These are phyloP conservation scores for Inonotus obliquus DNA, from an alignment of 1,284 basidiomycete species.

Conservation along the genomic window DNA sequence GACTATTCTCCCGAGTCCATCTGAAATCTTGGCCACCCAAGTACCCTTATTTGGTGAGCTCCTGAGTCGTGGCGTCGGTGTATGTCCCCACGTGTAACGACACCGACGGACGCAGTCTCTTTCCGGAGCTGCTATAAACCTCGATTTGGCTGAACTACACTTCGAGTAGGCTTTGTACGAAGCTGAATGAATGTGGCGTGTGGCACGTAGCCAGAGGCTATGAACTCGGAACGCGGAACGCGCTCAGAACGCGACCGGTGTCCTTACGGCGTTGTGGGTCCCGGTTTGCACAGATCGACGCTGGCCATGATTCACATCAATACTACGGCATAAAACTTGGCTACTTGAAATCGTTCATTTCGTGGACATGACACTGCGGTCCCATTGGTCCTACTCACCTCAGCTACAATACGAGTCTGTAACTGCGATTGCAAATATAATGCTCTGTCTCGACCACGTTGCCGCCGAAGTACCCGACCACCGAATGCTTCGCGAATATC, in stretches of 20 bases:
- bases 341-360: background rate
- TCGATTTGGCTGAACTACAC: background rate
- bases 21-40: background rate
- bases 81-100: conserved; percentile 5
- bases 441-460: background rate
- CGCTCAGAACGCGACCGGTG: too few species aligned
- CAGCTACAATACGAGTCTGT: background rate
- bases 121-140: background rate
- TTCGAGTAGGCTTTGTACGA: background rate
- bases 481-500: background rate
- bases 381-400: background rate
- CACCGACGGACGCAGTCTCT: background rate
- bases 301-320: background rate
- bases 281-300: background rate
- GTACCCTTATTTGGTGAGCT: background rate
- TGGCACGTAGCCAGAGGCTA: background rate
- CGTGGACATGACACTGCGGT: background rate
- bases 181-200: background rate
- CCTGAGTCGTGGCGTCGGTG: background rate
- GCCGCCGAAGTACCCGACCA: background rate
- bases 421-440: too few species aligned
- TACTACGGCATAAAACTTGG: background rate
- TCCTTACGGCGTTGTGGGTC: conserved; percentile 3
- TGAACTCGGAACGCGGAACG: too few species aligned
- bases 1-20: background rate